phyloP scores from a whole-genome alignment of 1,284 basidiomycete genomes.

The Calocybe gambosa region DNA sequence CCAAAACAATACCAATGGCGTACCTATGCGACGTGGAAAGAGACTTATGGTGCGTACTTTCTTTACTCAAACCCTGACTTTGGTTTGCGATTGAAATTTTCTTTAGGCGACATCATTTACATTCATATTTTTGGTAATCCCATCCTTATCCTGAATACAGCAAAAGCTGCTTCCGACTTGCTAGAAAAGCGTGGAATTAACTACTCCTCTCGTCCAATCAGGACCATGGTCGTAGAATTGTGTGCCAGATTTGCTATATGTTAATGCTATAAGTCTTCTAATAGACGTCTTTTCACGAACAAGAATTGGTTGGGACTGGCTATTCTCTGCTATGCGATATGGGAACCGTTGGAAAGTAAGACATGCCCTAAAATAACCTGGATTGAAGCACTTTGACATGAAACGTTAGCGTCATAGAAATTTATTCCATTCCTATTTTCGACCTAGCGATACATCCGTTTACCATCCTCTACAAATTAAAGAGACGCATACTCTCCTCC shows the following conservation, averaged over 20 bases:
- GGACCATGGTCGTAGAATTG: conserved; percentile 43
- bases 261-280: background rate
- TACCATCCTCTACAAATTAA: conserved; percentile 32
- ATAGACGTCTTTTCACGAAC: conserved; percentile 1
- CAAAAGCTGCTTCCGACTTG: conserved; percentile 34
- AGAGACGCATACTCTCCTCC: conserved; percentile 32
- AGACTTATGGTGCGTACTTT: conserved; percentile 32
- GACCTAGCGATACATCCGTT: conserved; percentile 21
- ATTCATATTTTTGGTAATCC: conserved; percentile 40
- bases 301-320: conserved; percentile 46
- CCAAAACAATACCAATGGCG: conserved; percentile 40
- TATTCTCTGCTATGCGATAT: conserved; percentile 41
- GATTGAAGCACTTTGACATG: background rate
- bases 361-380: background rate
- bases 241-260: conserved; percentile 18
- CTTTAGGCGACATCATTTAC: conserved; percentile 41
- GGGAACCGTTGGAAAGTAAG: conserved; percentile 32
- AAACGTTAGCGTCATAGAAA: conserved; percentile 29
- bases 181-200: conserved; percentile 37
- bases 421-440: conserved; percentile 41
- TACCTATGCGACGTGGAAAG: conserved; percentile 40
- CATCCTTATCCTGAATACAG: conserved; percentile 41
- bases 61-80: background rate
- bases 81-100: background rate
- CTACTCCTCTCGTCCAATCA: conserved; percentile 40